Conservation (phyloP, 2,329 filamentous ascomycete species). For the Cadophora sp. region DNA sequence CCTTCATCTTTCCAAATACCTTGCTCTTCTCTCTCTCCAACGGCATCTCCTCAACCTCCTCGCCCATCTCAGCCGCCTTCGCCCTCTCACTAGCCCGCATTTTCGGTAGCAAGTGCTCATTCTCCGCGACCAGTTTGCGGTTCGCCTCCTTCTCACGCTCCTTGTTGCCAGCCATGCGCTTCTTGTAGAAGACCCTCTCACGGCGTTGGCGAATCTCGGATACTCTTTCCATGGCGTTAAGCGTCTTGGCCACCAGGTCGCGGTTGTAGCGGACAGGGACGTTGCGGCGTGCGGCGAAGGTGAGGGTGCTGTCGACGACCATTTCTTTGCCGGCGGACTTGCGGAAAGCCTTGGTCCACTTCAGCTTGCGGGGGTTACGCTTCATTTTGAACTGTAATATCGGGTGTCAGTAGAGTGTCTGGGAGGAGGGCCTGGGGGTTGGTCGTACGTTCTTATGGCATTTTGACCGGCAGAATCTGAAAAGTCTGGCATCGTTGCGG, state of each 20-base stretch:
- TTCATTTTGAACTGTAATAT: slow-evolving; percentile 85
- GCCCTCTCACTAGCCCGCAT: slow-evolving; percentile 67
- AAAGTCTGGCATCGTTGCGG: slow-evolving; percentile 52
- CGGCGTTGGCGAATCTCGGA: slow-evolving; percentile 82
- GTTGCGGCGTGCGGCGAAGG: slow-evolving; percentile 92
- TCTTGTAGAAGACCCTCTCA: slow-evolving; percentile 93
- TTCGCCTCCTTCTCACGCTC: slow-evolving; percentile 80
- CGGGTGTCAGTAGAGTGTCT: slow-evolving; percentile 10
- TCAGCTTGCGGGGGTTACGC: slow-evolving; percentile 94
- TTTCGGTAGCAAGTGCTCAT: slow-evolving; percentile 88
- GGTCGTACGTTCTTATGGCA: slow-evolving; percentile 50
- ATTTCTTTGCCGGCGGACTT: slow-evolving; percentile 83
- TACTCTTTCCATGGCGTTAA: slow-evolving; percentile 91
- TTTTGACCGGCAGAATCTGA: slow-evolving; percentile 62
- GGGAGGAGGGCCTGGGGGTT: background rate
- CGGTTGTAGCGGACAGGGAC: slow-evolving; percentile 95
- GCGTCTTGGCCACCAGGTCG: slow-evolving; percentile 84
- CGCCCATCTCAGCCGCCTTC: slow-evolving; percentile 20
- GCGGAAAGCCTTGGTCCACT: slow-evolving; percentile 96
- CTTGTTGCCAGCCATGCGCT: slow-evolving; percentile 90
- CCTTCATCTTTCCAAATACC: slow-evolving; percentile 49
- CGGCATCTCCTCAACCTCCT: slow-evolving; percentile 54
- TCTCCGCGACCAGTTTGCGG: slow-evolving; percentile 87
- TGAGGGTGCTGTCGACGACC: slow-evolving; percentile 92
- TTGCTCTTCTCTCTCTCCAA: slow-evolving; percentile 51